Percentiles rank a stretch among this genome's conserved stretches.
Conservation (phyloP, 2,329 filamentous ascomycete species). For the Stachybotrys chlorohalonatus region DNA sequence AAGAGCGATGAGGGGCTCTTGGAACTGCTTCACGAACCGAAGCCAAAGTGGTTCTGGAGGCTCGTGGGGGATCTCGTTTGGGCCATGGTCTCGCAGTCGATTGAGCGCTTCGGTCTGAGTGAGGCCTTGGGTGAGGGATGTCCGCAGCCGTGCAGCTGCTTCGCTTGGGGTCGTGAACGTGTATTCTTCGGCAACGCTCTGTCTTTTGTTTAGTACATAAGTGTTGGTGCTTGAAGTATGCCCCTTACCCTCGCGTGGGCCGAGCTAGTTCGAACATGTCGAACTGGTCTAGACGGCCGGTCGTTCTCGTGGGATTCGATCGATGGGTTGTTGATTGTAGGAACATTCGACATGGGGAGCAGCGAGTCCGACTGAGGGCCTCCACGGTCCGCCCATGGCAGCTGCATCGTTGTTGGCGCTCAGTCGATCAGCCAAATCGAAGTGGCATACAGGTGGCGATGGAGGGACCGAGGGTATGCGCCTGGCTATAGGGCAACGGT, state of each 20-base stretch:
- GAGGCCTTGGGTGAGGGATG: conserved; percentile 76
- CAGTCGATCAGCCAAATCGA: conserved; percentile 9
- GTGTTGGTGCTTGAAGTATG: background rate
- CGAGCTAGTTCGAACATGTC: conserved; percentile 41
- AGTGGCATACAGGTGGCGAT: conserved; percentile 1
- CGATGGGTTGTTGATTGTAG: conserved; percentile 20
- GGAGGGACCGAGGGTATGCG: conserved; percentile 9
- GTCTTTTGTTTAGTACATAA: background rate
- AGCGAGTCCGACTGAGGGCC: conserved; percentile 20
- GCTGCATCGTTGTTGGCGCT: conserved; percentile 22
- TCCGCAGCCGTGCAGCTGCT: conserved; percentile 66
- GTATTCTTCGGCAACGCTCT: conserved; percentile 51
- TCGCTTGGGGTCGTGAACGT: conserved; percentile 66
- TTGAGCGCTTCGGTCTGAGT: conserved; percentile 72
- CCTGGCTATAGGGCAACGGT: conserved; percentile 12
- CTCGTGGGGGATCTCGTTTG: conserved; percentile 92
- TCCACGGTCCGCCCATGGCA: conserved; percentile 25
- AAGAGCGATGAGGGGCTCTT: conserved; percentile 90
- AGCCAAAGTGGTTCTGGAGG: conserved; percentile 91
- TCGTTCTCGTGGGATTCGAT: conserved; percentile 15
- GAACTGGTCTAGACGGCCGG: conserved; percentile 15
- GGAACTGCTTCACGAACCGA: conserved; percentile 92
- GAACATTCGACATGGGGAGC: conserved; percentile 23
- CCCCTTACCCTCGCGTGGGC: conserved; percentile 44
- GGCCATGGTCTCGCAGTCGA: conserved; percentile 71